Conservation (phyloP, 2,329 filamentous ascomycete species). For the Fusarium miscanthi region DNA sequence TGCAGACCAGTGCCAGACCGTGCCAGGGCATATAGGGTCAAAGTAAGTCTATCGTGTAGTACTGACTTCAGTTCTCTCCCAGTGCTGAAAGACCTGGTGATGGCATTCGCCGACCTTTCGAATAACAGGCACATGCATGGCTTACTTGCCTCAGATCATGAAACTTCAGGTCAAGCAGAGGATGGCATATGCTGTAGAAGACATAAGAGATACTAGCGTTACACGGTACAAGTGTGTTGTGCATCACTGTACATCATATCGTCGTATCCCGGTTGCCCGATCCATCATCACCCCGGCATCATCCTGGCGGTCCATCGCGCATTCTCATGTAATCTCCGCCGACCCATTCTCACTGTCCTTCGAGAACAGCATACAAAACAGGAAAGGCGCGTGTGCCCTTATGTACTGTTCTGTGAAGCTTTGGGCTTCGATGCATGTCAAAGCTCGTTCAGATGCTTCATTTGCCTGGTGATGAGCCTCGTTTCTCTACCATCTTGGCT, state of each 20-base stretch:
- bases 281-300: conserved; percentile 20
- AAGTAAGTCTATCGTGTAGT: not conserved
- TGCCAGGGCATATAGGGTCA: not conserved
- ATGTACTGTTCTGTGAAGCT: conserved; percentile 1
- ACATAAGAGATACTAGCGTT: not conserved
- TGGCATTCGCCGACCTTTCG: not conserved
- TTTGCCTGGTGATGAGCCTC: conserved; percentile 11
- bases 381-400: conserved; percentile 12
- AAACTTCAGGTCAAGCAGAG: not conserved
- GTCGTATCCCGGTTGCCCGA: conserved; percentile 20
- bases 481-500: not conserved
- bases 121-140: not conserved
- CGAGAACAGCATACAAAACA: conserved; percentile 32
- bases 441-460: conserved; percentile 10
- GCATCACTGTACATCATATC: conserved; percentile 18
- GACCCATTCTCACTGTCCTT: conserved; percentile 32
- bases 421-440: not conserved
- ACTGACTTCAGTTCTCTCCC: not conserved
- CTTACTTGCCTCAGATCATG: not conserved
- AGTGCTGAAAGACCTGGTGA: conserved; percentile 30
- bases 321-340: conserved; percentile 41
- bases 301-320: conserved; percentile 34
- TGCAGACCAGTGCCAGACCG: not conserved
- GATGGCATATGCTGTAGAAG: not conserved
- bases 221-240: not conserved